Evolutionary conservation across 2,329 filamentous ascomycete species (phyloP).

Genomic region (Diaporthe australafricana): DNA sequence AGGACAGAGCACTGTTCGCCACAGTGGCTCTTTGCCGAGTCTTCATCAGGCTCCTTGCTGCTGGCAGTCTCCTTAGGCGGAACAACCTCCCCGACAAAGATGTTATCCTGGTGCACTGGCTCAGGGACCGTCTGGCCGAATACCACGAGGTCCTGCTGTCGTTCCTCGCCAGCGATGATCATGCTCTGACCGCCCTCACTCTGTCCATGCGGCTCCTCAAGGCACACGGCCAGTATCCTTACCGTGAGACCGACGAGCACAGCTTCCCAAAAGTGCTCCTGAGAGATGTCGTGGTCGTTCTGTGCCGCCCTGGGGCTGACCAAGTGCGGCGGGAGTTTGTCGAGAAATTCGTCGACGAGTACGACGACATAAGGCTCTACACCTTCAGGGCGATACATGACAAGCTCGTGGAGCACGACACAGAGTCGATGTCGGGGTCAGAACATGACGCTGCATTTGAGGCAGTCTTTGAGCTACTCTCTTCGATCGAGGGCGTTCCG

Average conservation of each 20-base stretch:
- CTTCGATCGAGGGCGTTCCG: constrained; percentile 77
- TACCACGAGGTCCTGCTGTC: constrained; percentile 73
- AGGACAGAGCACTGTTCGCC: constrained; percentile 73
- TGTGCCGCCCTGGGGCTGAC: constrained; percentile 70
- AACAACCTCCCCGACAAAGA: constrained; percentile 79
- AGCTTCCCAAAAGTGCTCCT: constrained; percentile 78
- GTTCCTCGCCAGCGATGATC: constrained; percentile 69
- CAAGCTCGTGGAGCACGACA: constrained; percentile 41
- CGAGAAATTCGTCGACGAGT: constrained; percentile 81
- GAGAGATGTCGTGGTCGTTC: constrained; percentile 68
- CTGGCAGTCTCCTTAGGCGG: constrained; percentile 75
- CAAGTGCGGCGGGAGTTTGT: constrained; percentile 78
- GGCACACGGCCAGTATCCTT: constrained; percentile 75
- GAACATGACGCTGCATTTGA: constrained; percentile 52
- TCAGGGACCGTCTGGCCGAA: constrained; percentile 79
- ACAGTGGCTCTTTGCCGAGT: constrained; percentile 86
- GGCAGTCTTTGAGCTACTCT: constrained; percentile 71
- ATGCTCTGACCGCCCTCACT: constrained; percentile 79
- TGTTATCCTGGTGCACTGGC: constrained; percentile 78
- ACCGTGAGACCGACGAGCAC: constrained; percentile 68
- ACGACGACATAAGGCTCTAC: constrained; percentile 87
- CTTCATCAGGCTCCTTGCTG: constrained; percentile 83
- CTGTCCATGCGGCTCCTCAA: constrained; percentile 87
- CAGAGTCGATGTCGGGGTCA: constrained; percentile 37
- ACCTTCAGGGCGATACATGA: constrained; percentile 75